Percentiles rank a stretch among this genome's conserved stretches.
phyloP scores from a whole-genome alignment of 257 asterid species.

The Cinchona pubescens region DNA sequence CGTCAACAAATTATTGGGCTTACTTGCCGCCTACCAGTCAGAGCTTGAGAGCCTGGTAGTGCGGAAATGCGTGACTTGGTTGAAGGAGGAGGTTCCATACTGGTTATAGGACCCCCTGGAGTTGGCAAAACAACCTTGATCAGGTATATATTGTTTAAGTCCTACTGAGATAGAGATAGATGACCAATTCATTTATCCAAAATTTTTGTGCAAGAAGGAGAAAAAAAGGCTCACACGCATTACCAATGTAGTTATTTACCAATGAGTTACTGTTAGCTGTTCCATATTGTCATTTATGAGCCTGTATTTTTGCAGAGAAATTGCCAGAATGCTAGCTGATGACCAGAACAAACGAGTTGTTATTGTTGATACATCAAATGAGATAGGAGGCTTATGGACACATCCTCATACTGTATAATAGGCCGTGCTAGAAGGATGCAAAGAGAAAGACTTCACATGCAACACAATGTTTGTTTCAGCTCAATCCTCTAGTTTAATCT shows the following conservation, averaged over 20 bases:
- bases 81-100: conserved; percentile 84
- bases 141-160: conserved; percentile 45
- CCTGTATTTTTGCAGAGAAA: conserved; percentile 58
- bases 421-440: conserved; percentile 99
- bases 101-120: conserved; percentile 98
- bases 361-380: conserved; percentile 95
- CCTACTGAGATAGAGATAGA: neutral
- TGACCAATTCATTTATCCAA: neutral
- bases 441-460: conserved; percentile 92
- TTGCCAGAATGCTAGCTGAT: conserved; percentile 89
- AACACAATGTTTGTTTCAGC: conserved; percentile 71
- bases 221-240: neutral
- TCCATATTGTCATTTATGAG: neutral
- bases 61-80: conserved; percentile 91
- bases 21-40: conserved; percentile 95
- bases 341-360: conserved; percentile 88
- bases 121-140: conserved; percentile 97
- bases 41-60: conserved; percentile 98
- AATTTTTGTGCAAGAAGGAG: neutral
- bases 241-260: neutral
- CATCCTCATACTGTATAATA: conserved; percentile 94
- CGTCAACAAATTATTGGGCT: conserved; percentile 97
- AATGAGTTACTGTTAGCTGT: conserved; percentile 4
- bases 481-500: conserved; percentile 8
- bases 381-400: conserved; percentile 98